These are phyloP conservation scores for Leccinum aurantiacum DNA, from an alignment of 768 basidiomycete genomes.

Conservation along the genomic window DNA sequence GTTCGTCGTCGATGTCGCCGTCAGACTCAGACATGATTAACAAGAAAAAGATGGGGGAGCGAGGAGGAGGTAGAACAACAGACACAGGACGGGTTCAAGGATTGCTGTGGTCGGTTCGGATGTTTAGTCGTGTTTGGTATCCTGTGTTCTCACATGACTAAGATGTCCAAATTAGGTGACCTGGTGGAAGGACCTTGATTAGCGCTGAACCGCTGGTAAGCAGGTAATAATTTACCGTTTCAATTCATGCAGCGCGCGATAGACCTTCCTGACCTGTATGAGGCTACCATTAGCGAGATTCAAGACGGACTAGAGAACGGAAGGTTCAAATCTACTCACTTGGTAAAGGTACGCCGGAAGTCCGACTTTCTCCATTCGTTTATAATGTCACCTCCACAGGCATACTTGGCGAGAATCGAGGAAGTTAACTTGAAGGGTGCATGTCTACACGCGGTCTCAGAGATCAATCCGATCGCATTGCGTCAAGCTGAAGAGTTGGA, in stretches of 20 bases:
- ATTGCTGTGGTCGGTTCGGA: background rate
- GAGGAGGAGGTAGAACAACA: slow-evolving; percentile 1
- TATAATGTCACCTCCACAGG: slow-evolving; percentile 35
- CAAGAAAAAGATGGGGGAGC: slow-evolving; percentile 1
- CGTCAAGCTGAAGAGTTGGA: slow-evolving; percentile 52
- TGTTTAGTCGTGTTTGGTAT: slow-evolving; percentile 25
- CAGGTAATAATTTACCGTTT: slow-evolving; percentile 3
- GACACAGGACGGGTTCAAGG: background rate
- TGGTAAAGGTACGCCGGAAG: slow-evolving; percentile 49
- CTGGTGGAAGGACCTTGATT: slow-evolving; percentile 9
- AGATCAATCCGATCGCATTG: slow-evolving; percentile 55
- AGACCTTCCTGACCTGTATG: slow-evolving; percentile 53
- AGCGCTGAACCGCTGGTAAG: background rate
- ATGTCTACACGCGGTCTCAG: slow-evolving; percentile 55
- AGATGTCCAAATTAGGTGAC: slow-evolving; percentile 7
- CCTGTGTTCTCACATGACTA: slow-evolving; percentile 13
- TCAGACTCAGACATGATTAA: slow-evolving; percentile 50
- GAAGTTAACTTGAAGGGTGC: slow-evolving; percentile 67
- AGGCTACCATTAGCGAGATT: slow-evolving; percentile 55
- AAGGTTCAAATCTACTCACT: slow-evolving; percentile 57
- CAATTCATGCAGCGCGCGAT: slow-evolving; percentile 4
- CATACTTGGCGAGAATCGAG: slow-evolving; percentile 65
- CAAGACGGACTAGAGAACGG: slow-evolving; percentile 51
- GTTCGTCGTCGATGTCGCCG: slow-evolving; percentile 62
- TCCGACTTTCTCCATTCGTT: too few species aligned